Evolutionary conservation across 192 early-diverging fungal species (phyloP).

Genomic region (Linnemannia elongata): DNA sequence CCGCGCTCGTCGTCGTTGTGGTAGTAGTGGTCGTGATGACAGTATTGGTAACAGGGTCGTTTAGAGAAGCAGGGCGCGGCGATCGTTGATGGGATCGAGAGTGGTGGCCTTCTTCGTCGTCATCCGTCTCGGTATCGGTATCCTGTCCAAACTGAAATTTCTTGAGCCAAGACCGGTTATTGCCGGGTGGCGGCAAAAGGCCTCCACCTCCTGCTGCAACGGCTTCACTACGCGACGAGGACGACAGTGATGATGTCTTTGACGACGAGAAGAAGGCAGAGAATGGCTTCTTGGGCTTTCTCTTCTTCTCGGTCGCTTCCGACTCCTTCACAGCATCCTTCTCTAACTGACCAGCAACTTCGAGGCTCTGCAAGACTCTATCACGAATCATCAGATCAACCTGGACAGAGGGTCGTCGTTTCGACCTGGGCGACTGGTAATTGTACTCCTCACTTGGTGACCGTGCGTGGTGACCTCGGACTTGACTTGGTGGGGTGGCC

Average conservation of each 20-base stretch:
- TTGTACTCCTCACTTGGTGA: conserved; percentile 53
- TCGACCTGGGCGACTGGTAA: conserved; percentile 24
- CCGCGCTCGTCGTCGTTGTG: no score
- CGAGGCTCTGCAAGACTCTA: conserved; percentile 38
- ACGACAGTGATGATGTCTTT: not conserved
- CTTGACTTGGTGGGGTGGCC: not conserved
- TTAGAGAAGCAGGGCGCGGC: not conserved
- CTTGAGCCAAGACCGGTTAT: conserved; percentile 38
- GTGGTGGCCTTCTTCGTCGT: not conserved
- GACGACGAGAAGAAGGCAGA: conserved; percentile 24
- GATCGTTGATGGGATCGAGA: not conserved
- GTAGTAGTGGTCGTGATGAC: not conserved
- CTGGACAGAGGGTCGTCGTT: conserved; percentile 13
- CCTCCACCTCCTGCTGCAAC: not conserved
- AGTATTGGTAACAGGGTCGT: not conserved
- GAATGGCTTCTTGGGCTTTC: conserved; percentile 20
- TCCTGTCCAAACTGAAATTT: conserved; percentile 41
- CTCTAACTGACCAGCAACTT: conserved; percentile 21
- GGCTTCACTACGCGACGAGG: not conserved
- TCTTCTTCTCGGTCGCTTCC: not conserved
- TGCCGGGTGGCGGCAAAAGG: not conserved
- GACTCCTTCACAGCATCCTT: not conserved
- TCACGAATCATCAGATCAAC: conserved; percentile 42
- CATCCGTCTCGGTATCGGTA: conserved; percentile 28
- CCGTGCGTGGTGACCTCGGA: conserved; percentile 11